A percentile compares a stretch with the other conserved stretches of the same genome.
phyloP scores from a whole-genome alignment of 2,329 filamentous ascomycete species.

The Fusarium multiceps region DNA sequence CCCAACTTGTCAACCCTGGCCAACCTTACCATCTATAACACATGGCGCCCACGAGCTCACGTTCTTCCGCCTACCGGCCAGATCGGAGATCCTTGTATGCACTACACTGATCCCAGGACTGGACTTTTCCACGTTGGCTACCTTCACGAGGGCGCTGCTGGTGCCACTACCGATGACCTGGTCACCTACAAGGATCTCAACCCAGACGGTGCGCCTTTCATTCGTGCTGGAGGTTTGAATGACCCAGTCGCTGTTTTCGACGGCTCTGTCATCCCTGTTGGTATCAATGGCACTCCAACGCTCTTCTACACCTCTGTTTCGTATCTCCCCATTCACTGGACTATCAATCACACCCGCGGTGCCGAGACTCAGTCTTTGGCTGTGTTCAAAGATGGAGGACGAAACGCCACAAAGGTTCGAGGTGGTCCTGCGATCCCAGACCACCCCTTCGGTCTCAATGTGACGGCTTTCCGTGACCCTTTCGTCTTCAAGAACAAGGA shows the following conservation, averaged over 20 bases:
- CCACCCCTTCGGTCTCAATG: slow-evolving; percentile 39
- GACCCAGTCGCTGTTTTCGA: slow-evolving; percentile 54
- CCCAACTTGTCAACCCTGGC: slow-evolving; percentile 54
- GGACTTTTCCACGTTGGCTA: slow-evolving; percentile 59
- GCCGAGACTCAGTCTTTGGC: slow-evolving; percentile 60
- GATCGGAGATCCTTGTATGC: slow-evolving; percentile 58
- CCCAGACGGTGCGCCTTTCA: slow-evolving; percentile 55
- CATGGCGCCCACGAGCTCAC: slow-evolving; percentile 52
- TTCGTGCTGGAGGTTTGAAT: slow-evolving; percentile 51
- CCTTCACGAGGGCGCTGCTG: slow-evolving; percentile 52
- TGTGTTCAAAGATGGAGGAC: slow-evolving; percentile 52
- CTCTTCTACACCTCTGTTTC: slow-evolving; percentile 59
- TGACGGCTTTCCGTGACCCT: slow-evolving; percentile 42
- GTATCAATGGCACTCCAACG: slow-evolving; percentile 57
- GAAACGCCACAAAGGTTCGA: slow-evolving; percentile 40
- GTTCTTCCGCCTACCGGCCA: slow-evolving; percentile 54
- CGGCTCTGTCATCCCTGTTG: slow-evolving; percentile 56
- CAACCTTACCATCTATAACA: slow-evolving; percentile 51
- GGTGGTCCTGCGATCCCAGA: slow-evolving; percentile 38
- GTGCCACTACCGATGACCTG: slow-evolving; percentile 56
- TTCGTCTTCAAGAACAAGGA: slow-evolving; percentile 40
- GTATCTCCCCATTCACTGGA: slow-evolving; percentile 59
- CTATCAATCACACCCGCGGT: slow-evolving; percentile 57
- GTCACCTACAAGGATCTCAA: slow-evolving; percentile 54
- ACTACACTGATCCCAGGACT: slow-evolving; percentile 57